Percentiles rank a stretch among this genome's conserved stretches.
Conservation (phyloP, 2,329 filamentous ascomycete genomes). For the Colletotrichum limetticola region DNA sequence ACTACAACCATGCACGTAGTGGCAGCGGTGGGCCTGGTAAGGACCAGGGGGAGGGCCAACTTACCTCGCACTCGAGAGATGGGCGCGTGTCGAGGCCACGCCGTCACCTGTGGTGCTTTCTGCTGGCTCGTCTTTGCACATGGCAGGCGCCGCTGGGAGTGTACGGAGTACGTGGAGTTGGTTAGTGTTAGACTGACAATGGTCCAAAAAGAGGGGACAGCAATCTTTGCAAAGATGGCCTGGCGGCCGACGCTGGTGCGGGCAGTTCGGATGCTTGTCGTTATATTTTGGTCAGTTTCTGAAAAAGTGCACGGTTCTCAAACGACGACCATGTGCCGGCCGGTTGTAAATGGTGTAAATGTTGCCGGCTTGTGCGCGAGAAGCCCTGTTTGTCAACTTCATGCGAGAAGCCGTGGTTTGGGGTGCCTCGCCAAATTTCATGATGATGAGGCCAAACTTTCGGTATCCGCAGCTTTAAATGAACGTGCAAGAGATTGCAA, state of each 20-base stretch:
- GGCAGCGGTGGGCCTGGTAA: neutral
- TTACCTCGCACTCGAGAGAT: slow-evolving; percentile 27
- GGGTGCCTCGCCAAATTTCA: neutral
- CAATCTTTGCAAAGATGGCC: neutral
- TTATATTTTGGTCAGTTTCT: neutral
- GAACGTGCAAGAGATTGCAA: neutral
- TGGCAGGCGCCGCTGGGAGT: neutral
- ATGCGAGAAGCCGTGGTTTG: neutral
- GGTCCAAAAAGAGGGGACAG: neutral
- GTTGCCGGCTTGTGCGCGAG: neutral
- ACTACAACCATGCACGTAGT: neutral
- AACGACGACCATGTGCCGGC: neutral
- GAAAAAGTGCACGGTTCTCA: neutral
- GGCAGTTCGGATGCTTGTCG: neutral
- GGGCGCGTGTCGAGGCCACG: slow-evolving; percentile 26
- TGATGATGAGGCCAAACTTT: neutral
- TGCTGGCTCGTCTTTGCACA: slow-evolving; percentile 22
- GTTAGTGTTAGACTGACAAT: neutral
- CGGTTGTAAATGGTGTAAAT: neutral
- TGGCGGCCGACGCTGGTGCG: neutral
- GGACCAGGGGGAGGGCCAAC: neutral
- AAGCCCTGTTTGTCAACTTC: neutral
- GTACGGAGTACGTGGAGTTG: neutral
- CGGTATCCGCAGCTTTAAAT: neutral
- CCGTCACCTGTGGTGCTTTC: slow-evolving; percentile 12